Conservation (phyloP, 352 stramenopile genomes). For the Thraustochytrium sp. region DNA sequence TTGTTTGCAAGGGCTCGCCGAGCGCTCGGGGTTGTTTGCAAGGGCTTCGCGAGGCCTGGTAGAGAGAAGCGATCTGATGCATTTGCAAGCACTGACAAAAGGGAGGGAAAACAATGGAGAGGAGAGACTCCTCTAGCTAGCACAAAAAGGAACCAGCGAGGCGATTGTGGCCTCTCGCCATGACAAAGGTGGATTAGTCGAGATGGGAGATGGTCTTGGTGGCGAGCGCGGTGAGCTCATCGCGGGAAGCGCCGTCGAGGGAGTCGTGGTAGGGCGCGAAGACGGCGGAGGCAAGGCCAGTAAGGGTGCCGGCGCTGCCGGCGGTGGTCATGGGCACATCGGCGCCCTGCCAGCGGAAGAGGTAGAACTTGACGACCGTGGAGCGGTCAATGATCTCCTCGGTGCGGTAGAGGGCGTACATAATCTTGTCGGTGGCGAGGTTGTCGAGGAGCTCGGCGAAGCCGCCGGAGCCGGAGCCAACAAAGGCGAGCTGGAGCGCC, state of each 20-base stretch:
- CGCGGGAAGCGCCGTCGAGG: neutral
- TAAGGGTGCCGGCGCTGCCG: slow-evolving; percentile 23
- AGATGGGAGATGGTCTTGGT: neutral
- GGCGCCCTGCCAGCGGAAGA: slow-evolving; percentile 34
- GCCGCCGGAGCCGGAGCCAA: slow-evolving; percentile 13
- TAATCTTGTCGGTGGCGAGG: slow-evolving; percentile 33
- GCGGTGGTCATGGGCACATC: neutral
- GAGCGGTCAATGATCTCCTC: slow-evolving; percentile 40
- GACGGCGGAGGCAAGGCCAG: slow-evolving; percentile 19
- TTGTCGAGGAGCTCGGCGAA: slow-evolving; percentile 33
- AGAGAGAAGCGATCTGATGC: no score
- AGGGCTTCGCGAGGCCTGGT: no score
- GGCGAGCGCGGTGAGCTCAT: slow-evolving; percentile 1
- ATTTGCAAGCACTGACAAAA: no score
- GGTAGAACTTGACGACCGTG: slow-evolving; percentile 43
- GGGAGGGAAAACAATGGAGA: no score
- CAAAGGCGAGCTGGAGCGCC: slow-evolving; percentile 21
- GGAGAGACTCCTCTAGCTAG: no score
- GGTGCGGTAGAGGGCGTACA: slow-evolving; percentile 36
- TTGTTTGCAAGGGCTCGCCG: no score
- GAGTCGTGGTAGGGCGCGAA: slow-evolving; percentile 42
- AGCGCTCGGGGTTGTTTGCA: no score
- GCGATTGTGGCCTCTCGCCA: no score
- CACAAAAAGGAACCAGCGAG: no score
- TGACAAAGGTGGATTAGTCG: no score